Evolutionary conservation across 2,329 filamentous ascomycete species (phyloP), one percentile per base, ranked within the genome.

Genomic region (Lasiodiplodia citricola): DNA sequence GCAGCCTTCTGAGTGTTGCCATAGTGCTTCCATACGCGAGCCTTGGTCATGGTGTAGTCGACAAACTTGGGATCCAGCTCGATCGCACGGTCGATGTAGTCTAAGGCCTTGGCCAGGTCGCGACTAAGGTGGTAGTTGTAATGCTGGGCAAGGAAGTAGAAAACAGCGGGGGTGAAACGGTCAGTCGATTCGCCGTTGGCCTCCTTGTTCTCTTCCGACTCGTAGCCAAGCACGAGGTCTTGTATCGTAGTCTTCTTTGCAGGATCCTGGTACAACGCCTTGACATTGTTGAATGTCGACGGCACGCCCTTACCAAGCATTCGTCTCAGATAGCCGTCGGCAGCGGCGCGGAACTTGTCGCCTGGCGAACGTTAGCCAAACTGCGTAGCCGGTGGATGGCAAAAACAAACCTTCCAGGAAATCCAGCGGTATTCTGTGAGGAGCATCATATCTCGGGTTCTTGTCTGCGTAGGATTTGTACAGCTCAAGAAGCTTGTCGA

Each of bases 131-230:
- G 87, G 80, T 97, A 97, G 83, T 97, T 96, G 85, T 97, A 97
- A 81, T 99, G 96, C 77, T 98, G 96, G 10, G 94, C 94, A 66
- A 99, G 88, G 83, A 96, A 99, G 81, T 96, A 98, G 62, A 94
- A 87, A 16, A 92, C 92, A 1, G 94, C 92, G 16, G 92, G 88
- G 74, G 92, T 86, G 77, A 95, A 95, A 44, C 83, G 78, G 31
- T 77, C 84, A 7, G 84, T 81, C n/a, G 83, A 82, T 63, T 88
- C 84, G 28, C 84, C 85, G 68, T 86, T 86, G 4, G 79, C 76
- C 35, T 57, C 54, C 58, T 57, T 64, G 71, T 85, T 80, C 68
- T 84, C 86, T 41, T 88, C 87, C 23, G 89, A 83, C 14, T 92
- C 85, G 75, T 97, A 98, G 65, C 91, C 88, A 74, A 96, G 88